Conservation (phyloP, 2,329 filamentous ascomycete species). For the Fusarium xylarioides region DNA sequence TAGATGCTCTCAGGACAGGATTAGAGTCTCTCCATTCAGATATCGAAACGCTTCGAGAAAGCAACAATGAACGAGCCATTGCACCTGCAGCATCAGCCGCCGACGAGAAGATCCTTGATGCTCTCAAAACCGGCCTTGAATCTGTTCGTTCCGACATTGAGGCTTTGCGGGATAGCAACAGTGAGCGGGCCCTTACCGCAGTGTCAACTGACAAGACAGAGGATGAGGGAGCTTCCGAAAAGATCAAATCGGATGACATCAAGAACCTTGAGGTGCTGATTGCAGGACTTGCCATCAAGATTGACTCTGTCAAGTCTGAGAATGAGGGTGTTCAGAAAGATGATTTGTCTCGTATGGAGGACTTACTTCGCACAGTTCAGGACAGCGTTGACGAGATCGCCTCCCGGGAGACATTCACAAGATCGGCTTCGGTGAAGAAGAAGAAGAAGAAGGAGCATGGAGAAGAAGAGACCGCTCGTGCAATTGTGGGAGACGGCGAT, state of each 20-base stretch:
- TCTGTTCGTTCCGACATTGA: constrained; percentile 80
- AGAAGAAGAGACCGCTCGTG: constrained; percentile 4
- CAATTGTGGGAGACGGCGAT: constrained; percentile 25
- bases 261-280: constrained; percentile 88
- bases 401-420: constrained; percentile 41
- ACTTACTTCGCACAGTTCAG: constrained; percentile 60
- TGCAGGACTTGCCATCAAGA: constrained; percentile 81
- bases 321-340: constrained; percentile 55
- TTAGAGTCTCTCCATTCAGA: constrained; percentile 77
- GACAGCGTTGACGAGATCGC: constrained; percentile 58
- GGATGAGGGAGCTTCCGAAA: constrained; percentile 54
- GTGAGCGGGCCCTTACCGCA: constrained; percentile 58
- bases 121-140: constrained; percentile 80
- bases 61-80: constrained; percentile 71
- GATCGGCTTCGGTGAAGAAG: constrained; percentile 32
- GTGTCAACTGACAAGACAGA: constrained; percentile 32
- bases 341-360: constrained; percentile 65
- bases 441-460: constrained; percentile 32
- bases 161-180: constrained; percentile 67
- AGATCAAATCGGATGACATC: constrained; percentile 75
- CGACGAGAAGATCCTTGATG: constrained; percentile 82
- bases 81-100: constrained; percentile 49
- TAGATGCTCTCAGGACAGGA: constrained; percentile 83
- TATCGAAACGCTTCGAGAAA: constrained; percentile 72
- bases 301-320: constrained; percentile 65